phyloP scores from a whole-genome alignment of 345 rosid species.

The Syzygium jambos region DNA sequence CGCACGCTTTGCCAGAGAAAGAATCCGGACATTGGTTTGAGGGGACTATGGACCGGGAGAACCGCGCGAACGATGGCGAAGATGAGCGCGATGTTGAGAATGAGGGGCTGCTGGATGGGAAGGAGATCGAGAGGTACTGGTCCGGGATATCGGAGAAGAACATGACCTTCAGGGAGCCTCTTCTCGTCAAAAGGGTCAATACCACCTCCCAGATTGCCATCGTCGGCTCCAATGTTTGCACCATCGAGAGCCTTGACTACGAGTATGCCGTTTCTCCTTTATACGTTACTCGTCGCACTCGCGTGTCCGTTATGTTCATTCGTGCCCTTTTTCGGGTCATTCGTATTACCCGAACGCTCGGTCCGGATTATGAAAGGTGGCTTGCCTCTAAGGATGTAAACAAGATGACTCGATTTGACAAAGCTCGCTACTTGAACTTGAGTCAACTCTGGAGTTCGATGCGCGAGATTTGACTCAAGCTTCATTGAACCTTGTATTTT shows the following conservation, averaged over 20 bases:
- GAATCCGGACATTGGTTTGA: neutral
- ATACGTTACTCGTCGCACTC: neutral
- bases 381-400: neutral
- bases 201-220: constrained; percentile 43
- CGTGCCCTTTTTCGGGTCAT: neutral
- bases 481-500: neutral
- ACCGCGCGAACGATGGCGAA: neutral
- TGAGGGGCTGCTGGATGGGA: constrained; percentile 5
- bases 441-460: neutral
- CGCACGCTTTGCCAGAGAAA: neutral
- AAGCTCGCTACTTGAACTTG: neutral
- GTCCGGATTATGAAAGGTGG: neutral
- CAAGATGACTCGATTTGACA: neutral
- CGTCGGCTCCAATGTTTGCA: constrained; percentile 32
- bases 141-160: constrained; percentile 8
- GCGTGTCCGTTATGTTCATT: neutral
- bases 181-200: constrained; percentile 26
- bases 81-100: constrained; percentile 19
- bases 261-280: constrained; percentile 13
- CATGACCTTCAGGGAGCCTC: constrained; percentile 21
- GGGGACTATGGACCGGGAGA: constrained; percentile 11
- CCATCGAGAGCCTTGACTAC: constrained; percentile 47
- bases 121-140: constrained; percentile 13
- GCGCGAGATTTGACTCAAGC: neutral
- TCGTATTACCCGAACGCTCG: neutral